These are phyloP conservation scores for Syzygium aqueum DNA, from an alignment of 345 rosid genomes.

Conservation along the genomic window DNA sequence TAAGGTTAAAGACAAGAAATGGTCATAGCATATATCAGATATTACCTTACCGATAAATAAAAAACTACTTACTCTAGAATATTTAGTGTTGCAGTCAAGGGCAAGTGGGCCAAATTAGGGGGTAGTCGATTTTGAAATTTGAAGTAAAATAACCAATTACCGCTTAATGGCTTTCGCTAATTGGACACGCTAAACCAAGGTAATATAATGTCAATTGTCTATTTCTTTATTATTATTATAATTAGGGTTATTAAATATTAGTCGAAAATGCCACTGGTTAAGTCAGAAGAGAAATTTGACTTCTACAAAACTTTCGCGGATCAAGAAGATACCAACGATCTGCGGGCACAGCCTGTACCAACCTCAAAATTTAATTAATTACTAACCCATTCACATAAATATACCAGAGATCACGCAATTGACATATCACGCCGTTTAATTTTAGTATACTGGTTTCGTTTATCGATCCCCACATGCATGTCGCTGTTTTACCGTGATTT, in stretches of 20 bases:
- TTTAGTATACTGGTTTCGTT: fast-evolving
- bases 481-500: background rate
- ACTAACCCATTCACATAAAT: no score
- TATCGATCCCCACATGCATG: background rate
- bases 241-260: background rate
- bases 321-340: background rate
- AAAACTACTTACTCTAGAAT: background rate
- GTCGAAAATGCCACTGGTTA: background rate
- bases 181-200: background rate
- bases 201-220: background rate
- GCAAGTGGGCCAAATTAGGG: background rate
- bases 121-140: background rate
- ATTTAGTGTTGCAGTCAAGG: background rate
- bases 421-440: background rate
- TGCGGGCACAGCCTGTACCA: background rate
- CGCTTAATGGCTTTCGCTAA: background rate
- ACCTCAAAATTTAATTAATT: background rate
- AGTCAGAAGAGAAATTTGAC: background rate
- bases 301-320: background rate
- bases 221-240: background rate
- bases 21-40: background rate
- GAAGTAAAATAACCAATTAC: background rate
- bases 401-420: background rate
- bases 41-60: background rate
- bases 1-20: background rate